These are phyloP conservation scores for Lentinula lateritia DNA, from an alignment of 768 basidiomycete species.

Conservation along the genomic window DNA sequence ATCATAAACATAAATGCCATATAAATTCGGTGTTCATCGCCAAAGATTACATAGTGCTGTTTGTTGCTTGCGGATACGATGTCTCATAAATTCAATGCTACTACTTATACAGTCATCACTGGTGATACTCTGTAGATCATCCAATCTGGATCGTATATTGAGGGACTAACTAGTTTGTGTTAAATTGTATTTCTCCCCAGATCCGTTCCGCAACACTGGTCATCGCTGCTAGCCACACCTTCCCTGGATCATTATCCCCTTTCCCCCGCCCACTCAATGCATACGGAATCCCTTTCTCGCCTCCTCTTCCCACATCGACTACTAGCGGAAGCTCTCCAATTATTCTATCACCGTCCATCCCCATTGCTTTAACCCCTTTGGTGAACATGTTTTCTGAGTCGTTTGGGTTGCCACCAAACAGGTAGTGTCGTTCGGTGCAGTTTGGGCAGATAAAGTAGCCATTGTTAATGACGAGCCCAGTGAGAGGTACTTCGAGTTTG, in stretches of 20 bases:
- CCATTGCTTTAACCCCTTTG: constrained; percentile 48
- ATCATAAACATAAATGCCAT: too few species aligned
- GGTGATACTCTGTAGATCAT: too few species aligned
- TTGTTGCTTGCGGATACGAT: too few species aligned
- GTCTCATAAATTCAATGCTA: not conserved
- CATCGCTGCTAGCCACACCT: constrained; percentile 9
- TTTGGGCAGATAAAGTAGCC: constrained; percentile 76
- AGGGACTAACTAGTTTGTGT: not conserved
- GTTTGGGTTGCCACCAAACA: constrained; percentile 60
- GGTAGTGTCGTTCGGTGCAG: constrained; percentile 56
- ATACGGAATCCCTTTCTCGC: constrained; percentile 66
- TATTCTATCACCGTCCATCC: constrained; percentile 37
- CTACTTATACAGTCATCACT: too few species aligned
- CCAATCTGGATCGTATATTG: not conserved
- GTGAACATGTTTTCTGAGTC: constrained; percentile 34
- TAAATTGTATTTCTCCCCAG: not conserved
- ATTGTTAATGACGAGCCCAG: constrained; percentile 85
- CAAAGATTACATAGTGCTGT: too few species aligned
- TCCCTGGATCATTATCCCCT: constrained; percentile 9
- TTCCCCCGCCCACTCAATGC: constrained; percentile 25
- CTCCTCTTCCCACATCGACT: constrained; percentile 61
- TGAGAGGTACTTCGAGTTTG: constrained; percentile 83
- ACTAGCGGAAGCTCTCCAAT: constrained; percentile 83
- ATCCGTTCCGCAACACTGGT: not conserved
- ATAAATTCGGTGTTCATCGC: too few species aligned